Evolutionary conservation across 768 basidiomycete species (phyloP).

Genomic region (Chalciporus piperatus): DNA sequence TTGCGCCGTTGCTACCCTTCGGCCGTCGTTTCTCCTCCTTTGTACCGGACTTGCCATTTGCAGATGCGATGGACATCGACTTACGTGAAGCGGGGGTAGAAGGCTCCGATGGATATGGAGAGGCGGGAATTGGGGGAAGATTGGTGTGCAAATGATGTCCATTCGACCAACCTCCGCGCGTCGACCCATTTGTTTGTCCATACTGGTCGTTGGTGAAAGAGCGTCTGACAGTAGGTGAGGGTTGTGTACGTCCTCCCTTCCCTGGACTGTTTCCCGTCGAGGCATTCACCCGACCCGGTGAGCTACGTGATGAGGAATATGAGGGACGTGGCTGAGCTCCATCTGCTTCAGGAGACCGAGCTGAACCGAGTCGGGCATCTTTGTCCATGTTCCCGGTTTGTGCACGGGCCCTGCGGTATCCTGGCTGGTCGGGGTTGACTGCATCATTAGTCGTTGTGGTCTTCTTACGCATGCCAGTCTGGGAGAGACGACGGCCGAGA

Average conservation of each 20-base stretch:
- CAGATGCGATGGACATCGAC: slow-evolving; percentile 33
- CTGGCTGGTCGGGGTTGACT: slow-evolving; percentile 28
- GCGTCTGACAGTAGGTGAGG: slow-evolving; percentile 27
- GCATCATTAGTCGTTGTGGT: slow-evolving; percentile 8
- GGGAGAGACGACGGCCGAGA: slow-evolving; percentile 67
- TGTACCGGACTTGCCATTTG: slow-evolving; percentile 32
- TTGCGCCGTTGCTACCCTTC: slow-evolving; percentile 24
- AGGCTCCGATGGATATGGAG: slow-evolving; percentile 62
- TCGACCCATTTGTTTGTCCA: slow-evolving; percentile 23
- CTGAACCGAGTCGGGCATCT: slow-evolving; percentile 31
- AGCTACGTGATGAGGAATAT: slow-evolving; percentile 32
- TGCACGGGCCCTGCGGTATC: slow-evolving; percentile 37
- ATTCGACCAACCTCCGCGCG: slow-evolving; percentile 34
- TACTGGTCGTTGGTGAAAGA: slow-evolving; percentile 32
- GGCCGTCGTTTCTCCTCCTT: slow-evolving; percentile 34
- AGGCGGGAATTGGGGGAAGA: slow-evolving; percentile 65
- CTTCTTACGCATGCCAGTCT: slow-evolving; percentile 39
- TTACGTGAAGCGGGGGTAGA: slow-evolving; percentile 56
- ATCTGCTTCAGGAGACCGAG: slow-evolving; percentile 26
- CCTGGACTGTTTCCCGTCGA: slow-evolving; percentile 20
- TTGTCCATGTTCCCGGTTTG: slow-evolving; percentile 34
- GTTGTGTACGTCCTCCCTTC: slow-evolving; percentile 25
- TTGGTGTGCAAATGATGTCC: slow-evolving; percentile 35
- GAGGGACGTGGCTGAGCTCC: slow-evolving; percentile 29
- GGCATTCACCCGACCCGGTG: slow-evolving; percentile 30